Conservation (phyloP, 1,284 basidiomycete species). For the Leccinum laetum region DNA sequence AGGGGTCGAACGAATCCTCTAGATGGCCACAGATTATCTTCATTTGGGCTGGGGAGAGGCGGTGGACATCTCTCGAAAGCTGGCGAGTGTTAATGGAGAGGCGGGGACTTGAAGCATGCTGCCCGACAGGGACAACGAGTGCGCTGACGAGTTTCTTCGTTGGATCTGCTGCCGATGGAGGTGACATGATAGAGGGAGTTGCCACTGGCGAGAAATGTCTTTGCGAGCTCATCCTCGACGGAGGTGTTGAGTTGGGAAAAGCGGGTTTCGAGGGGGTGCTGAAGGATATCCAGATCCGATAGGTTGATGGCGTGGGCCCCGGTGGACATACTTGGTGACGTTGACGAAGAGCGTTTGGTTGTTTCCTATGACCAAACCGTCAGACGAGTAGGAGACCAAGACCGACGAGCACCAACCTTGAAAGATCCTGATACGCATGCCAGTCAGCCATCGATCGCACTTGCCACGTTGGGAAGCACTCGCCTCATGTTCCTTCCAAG, state of each 20-base stretch:
- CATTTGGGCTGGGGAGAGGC: no score
- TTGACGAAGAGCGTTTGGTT: conserved; percentile 84
- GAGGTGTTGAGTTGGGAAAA: conserved; percentile 73
- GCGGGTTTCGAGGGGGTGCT: conserved; percentile 97
- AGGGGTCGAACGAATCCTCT: no score
- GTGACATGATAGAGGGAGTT: no score
- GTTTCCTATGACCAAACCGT: conserved; percentile 45
- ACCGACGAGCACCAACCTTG: conserved; percentile 54
- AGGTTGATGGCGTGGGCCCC: conserved; percentile 97
- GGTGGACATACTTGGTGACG: conserved; percentile 95
- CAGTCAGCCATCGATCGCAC: not conserved
- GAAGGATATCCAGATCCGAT: conserved; percentile 93
- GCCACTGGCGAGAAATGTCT: no score
- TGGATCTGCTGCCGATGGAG: no score
- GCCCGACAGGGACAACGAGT: no score
- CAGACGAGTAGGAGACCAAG: not conserved
- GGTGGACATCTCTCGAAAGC: no score
- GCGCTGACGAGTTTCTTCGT: no score
- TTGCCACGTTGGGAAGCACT: not conserved
- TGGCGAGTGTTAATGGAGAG: no score
- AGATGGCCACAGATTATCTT: no score
- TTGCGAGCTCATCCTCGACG: no score
- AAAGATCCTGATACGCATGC: conserved; percentile 46
- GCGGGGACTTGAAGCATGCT: no score
- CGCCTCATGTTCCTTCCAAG: conserved; percentile 78